phyloP scores from a whole-genome alignment of 2,329 filamentous ascomycete species.

The Dothideomycetes sp. region DNA sequence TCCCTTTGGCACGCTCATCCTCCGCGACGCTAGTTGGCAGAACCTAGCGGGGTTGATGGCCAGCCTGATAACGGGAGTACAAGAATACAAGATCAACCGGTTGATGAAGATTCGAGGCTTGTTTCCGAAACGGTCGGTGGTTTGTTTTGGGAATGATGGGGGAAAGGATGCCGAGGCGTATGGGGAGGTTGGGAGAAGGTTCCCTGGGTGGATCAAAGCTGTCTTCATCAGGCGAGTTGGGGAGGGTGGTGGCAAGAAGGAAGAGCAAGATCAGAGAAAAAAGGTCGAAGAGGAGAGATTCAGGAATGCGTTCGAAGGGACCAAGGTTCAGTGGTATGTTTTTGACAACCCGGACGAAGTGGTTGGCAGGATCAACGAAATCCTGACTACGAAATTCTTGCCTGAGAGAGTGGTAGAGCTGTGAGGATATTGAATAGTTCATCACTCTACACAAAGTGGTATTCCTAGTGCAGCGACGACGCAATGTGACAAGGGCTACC shows the following conservation, averaged over 20 bases:
- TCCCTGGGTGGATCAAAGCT: slow-evolving; percentile 65
- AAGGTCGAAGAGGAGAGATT: slow-evolving; percentile 59
- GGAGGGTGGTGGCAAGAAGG: slow-evolving; percentile 46
- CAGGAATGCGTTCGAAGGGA: slow-evolving; percentile 65
- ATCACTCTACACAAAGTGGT: too few relatives aligned
- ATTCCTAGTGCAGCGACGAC: too few relatives aligned
- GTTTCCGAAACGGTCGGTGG: slow-evolving; percentile 68
- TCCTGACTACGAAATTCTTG: neutral
- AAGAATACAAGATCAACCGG: slow-evolving; percentile 74
- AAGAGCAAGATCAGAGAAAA: slow-evolving; percentile 65
- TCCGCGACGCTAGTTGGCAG: slow-evolving; percentile 80
- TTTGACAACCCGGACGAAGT: slow-evolving; percentile 68
- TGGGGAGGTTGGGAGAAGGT: slow-evolving; percentile 59
- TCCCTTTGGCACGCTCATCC: slow-evolving; percentile 66
- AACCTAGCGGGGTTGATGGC: slow-evolving; percentile 69
- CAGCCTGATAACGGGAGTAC: slow-evolving; percentile 67
- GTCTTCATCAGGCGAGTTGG: slow-evolving; percentile 80
- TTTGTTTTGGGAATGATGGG: slow-evolving; percentile 82
- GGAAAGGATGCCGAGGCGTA: slow-evolving; percentile 89
- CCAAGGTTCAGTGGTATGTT: slow-evolving; percentile 70
- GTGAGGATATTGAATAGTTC: neutral
- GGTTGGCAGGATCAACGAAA: slow-evolving; percentile 22
- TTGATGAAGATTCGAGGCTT: slow-evolving; percentile 68
- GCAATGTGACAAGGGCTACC: too few relatives aligned
- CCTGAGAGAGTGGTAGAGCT: neutral